These are phyloP conservation scores for Pseudocercospora macadamiae DNA, from an alignment of 2,329 filamentous ascomycete genomes.

Conservation along the genomic window DNA sequence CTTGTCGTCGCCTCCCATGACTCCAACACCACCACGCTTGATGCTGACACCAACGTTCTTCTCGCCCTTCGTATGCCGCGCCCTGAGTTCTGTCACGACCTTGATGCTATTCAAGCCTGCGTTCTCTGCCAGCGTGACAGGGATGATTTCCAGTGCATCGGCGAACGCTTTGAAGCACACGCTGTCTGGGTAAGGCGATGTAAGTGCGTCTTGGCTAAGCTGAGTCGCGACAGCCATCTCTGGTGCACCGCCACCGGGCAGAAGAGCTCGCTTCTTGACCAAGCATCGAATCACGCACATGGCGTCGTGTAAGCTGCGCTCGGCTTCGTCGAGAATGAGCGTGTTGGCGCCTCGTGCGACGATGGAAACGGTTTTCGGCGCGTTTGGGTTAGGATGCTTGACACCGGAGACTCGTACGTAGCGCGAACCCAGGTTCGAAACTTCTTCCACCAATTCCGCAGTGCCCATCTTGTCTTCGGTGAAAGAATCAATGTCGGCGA, in stretches of 20 bases:
- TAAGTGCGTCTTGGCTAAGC: slow-evolving; percentile 78
- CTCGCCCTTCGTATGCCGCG: slow-evolving; percentile 93
- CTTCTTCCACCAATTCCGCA: slow-evolving; percentile 92
- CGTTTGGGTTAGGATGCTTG: slow-evolving; percentile 62
- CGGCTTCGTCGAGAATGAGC: slow-evolving; percentile 93
- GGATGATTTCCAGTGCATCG: slow-evolving; percentile 94
- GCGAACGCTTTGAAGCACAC: slow-evolving; percentile 99
- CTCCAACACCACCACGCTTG: slow-evolving; percentile 94
- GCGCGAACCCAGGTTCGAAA: slow-evolving; percentile 81
- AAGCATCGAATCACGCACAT: slow-evolving; percentile 96
- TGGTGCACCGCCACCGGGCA: slow-evolving; percentile 92
- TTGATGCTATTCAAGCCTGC: slow-evolving; percentile 98
- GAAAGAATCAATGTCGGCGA: slow-evolving; percentile 97
- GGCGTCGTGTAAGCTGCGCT: slow-evolving; percentile 94
- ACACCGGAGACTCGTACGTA: slow-evolving; percentile 96
- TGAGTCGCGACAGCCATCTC: slow-evolving; percentile 95
- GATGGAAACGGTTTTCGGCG: slow-evolving; percentile 85
- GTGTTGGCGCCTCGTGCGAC: slow-evolving; percentile 92
- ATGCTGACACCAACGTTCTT: slow-evolving; percentile 97
- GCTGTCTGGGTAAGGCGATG: slow-evolving; percentile 85
- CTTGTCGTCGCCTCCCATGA: slow-evolving; percentile 67
- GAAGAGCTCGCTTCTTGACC: slow-evolving; percentile 99
- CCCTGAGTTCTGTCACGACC: slow-evolving; percentile 92
- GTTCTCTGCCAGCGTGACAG: slow-evolving; percentile 95
- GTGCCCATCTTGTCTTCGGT: slow-evolving; percentile 96